These are phyloP conservation scores for Daldinia eschscholtzii DNA, from an alignment of 2,329 filamentous ascomycete species.

Conservation along the genomic window DNA sequence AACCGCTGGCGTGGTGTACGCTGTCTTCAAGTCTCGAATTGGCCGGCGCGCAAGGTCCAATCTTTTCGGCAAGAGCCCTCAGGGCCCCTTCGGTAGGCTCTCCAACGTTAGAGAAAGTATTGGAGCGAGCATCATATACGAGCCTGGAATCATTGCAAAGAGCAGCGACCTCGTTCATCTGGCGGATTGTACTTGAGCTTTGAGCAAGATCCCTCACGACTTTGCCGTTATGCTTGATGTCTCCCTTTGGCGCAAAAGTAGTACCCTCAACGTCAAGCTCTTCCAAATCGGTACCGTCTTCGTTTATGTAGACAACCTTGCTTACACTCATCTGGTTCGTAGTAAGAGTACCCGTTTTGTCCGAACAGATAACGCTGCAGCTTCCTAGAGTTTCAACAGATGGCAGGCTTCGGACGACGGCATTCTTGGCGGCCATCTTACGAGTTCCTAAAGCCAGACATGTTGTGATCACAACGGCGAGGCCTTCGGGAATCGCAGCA, in stretches of 20 bases:
- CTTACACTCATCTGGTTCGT: slow-evolving; percentile 99
- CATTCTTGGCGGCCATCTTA: slow-evolving; percentile 99
- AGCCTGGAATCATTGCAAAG: slow-evolving; percentile 92
- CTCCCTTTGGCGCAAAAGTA: slow-evolving; percentile 87
- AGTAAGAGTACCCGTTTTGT: slow-evolving; percentile 98
- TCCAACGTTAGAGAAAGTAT: slow-evolving; percentile 83
- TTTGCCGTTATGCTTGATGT: slow-evolving; percentile 77
- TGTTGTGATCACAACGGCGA: slow-evolving; percentile 99
- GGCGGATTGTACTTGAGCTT: slow-evolving; percentile 80
- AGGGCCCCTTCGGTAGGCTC: slow-evolving; percentile 96
- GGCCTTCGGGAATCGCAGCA: slow-evolving; percentile 95
- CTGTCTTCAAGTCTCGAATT: slow-evolving; percentile 69
- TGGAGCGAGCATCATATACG: slow-evolving; percentile 81
- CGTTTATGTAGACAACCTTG: slow-evolving; percentile 87
- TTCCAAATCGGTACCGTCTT: slow-evolving; percentile 78
- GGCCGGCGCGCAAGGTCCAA: slow-evolving; percentile 80
- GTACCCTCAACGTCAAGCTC: slow-evolving; percentile 93
- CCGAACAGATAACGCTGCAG: slow-evolving; percentile 99
- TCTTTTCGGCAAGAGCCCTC: slow-evolving; percentile 91
- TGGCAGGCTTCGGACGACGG: slow-evolving; percentile 93
- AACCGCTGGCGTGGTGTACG: slow-evolving; percentile 84
- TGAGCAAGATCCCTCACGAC: slow-evolving; percentile 75
- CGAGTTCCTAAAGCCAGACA: slow-evolving; percentile 95
- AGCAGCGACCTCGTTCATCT: slow-evolving; percentile 78
- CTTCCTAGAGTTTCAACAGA: slow-evolving; percentile 98